These are phyloP conservation scores for Phytophthora palmivora DNA, from an alignment of 352 stramenopile species.

Conservation along the genomic window DNA sequence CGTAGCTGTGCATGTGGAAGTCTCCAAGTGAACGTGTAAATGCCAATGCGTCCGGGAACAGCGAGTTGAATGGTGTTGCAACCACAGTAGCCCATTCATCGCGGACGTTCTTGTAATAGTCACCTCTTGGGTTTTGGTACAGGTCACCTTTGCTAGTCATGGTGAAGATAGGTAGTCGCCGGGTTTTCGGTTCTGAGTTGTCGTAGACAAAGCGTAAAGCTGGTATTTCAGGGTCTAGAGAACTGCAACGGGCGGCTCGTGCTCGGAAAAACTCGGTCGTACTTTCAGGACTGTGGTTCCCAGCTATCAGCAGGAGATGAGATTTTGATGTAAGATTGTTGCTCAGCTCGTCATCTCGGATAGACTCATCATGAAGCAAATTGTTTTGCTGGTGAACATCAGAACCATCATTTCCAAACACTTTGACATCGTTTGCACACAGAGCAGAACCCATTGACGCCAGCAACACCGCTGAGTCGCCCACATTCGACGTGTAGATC, in stretches of 20 bases:
- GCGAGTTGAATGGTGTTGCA: slow-evolving; percentile 62
- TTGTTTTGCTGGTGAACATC: slow-evolving; percentile 24
- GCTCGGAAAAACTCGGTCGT: slow-evolving; percentile 78
- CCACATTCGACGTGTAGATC: slow-evolving; percentile 85
- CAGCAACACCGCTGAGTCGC: slow-evolving; percentile 74
- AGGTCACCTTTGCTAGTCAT: slow-evolving; percentile 44
- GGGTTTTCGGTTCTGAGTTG: slow-evolving; percentile 38
- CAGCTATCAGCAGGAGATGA: slow-evolving; percentile 67
- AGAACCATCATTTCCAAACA: slow-evolving; percentile 14
- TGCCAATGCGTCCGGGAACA: slow-evolving; percentile 83
- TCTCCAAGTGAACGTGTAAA: slow-evolving; percentile 91
- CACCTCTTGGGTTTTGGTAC: slow-evolving; percentile 45
- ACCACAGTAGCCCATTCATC: slow-evolving; percentile 92
- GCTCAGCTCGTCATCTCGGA: slow-evolving; percentile 23
- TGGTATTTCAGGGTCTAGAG: slow-evolving; percentile 43
- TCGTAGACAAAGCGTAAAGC: slow-evolving; percentile 91
- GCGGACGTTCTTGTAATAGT: slow-evolving; percentile 93
- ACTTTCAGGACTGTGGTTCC: slow-evolving; percentile 86
- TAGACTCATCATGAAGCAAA: slow-evolving; percentile 13
- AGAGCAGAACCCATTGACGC: slow-evolving; percentile 31
- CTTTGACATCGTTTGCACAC: slow-evolving; percentile 38
- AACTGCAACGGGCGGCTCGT: slow-evolving; percentile 40
- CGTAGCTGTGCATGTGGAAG: slow-evolving; percentile 90
- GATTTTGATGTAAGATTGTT: slow-evolving; percentile 22
- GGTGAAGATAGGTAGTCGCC: slow-evolving; percentile 50